Evolutionary conservation across 2,329 filamentous ascomycete genomes (phyloP).

Genomic region (Ophiosphaerella korrae): DNA sequence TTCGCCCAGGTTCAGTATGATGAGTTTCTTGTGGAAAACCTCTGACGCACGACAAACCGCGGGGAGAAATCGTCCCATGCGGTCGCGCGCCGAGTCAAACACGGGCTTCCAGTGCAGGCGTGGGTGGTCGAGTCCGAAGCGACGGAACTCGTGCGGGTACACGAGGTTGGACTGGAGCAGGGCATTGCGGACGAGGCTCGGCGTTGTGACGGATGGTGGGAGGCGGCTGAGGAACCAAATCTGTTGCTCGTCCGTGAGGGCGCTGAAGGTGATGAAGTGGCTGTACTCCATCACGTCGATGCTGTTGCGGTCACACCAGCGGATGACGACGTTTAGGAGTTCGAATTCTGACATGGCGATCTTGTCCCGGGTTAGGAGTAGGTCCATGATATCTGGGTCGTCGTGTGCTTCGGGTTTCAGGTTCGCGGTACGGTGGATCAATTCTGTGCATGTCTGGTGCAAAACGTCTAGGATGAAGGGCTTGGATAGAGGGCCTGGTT

Average conservation of each 20-base stretch:
- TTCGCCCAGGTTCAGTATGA: conserved; percentile 46
- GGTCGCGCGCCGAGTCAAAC: conserved; percentile 41
- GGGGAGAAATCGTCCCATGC: conserved; percentile 46
- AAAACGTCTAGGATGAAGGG: conserved; percentile 49
- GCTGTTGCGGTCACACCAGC: conserved; percentile 44
- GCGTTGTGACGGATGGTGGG: conserved; percentile 29
- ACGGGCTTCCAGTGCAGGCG: conserved; percentile 48
- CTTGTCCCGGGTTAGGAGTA: conserved; percentile 43
- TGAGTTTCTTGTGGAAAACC: conserved; percentile 49
- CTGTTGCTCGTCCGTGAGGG: conserved; percentile 41
- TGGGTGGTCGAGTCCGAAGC: conserved; percentile 43
- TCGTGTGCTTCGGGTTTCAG: conserved; percentile 10
- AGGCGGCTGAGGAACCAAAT: conserved; percentile 45
- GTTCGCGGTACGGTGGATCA: conserved; percentile 13
- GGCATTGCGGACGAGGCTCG: conserved; percentile 45
- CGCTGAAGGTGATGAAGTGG: conserved; percentile 21
- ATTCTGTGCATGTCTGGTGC: conserved; percentile 33
- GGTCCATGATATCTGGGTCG: conserved; percentile 35
- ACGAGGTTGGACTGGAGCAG: conserved; percentile 46
- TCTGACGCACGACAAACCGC: conserved; percentile 35
- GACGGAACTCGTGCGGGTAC: conserved; percentile 32
- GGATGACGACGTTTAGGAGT: conserved; percentile 38
- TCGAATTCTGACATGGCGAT: conserved; percentile 49
- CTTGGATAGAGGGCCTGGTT: conserved; percentile 13
- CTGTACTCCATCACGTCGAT: conserved; percentile 27